These are phyloP conservation scores for Trichophyton simii DNA, from an alignment of 2,329 filamentous ascomycete species.

Conservation along the genomic window DNA sequence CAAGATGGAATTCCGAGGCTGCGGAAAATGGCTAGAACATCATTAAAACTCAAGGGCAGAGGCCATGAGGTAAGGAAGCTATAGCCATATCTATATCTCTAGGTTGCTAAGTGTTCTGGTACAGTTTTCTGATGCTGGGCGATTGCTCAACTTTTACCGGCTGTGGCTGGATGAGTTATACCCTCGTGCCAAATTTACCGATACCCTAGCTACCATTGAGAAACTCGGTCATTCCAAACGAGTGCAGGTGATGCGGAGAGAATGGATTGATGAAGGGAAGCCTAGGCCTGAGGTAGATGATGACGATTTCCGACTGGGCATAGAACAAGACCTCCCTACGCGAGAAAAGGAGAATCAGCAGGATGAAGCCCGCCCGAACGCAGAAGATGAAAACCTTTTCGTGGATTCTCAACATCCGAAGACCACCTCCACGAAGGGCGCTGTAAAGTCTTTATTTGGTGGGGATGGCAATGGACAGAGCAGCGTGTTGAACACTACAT, in stretches of 20 bases:
- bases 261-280: slow-evolving; percentile 68
- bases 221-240: slow-evolving; percentile 78
- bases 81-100: background rate
- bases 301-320: background rate
- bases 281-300: slow-evolving; percentile 14
- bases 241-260: slow-evolving; percentile 59
- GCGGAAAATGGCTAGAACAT: slow-evolving; percentile 54
- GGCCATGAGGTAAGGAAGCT: slow-evolving; percentile 60
- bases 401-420: background rate
- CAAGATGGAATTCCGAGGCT: slow-evolving; percentile 72
- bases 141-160: slow-evolving; percentile 81
- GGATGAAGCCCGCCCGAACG: background rate
- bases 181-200: slow-evolving; percentile 84
- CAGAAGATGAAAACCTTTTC: background rate
- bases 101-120: background rate
- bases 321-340: background rate
- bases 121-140: slow-evolving; percentile 71
- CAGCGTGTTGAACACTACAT: background rate
- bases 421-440: background rate
- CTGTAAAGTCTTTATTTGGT: slow-evolving; percentile 8
- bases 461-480: background rate
- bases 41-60: slow-evolving; percentile 76
- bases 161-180: slow-evolving; percentile 94
- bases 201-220: slow-evolving; percentile 81
- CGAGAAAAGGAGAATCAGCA: background rate